Conservation (phyloP, 129 eudicot genomes). For the Scalesia atractyloides region DNA sequence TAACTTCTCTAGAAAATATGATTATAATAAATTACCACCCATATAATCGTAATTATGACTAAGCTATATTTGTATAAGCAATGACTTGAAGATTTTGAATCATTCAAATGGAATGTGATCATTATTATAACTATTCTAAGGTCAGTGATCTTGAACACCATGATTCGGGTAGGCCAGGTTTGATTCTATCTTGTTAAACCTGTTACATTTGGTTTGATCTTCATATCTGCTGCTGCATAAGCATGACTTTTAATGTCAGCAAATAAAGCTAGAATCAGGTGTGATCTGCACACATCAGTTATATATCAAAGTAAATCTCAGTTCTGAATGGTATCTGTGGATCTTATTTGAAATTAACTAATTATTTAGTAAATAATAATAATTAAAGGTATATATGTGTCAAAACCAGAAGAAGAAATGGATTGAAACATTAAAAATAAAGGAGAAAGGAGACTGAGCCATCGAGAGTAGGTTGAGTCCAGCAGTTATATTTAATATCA, state of each 20-base stretch:
- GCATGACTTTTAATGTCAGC: slow-evolving; percentile 30
- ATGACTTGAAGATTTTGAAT: slow-evolving; percentile 30
- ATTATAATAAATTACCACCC: too few species aligned
- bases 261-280: slow-evolving; percentile 20
- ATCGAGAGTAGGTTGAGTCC: slow-evolving; percentile 28
- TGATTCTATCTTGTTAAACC: slow-evolving; percentile 13
- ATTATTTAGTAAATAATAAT: background rate
- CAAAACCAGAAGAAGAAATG: background rate
- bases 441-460: slow-evolving; percentile 6
- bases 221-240: slow-evolving; percentile 39
- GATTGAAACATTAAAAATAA: slow-evolving; percentile 29
- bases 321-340: background rate
- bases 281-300: slow-evolving; percentile 28
- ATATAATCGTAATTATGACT: background rate
- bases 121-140: slow-evolving; percentile 18
- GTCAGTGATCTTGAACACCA: slow-evolving; percentile 21
- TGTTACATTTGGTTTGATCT: slow-evolving; percentile 31
- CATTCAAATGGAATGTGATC: slow-evolving; percentile 25
- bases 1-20: background rate
- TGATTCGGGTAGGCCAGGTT: slow-evolving; percentile 25
- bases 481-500: background rate
- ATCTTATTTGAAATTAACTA: background rate
- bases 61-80: slow-evolving; percentile 11
- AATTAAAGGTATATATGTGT: background rate
- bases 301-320: background rate